Evolutionary conservation across 2,329 filamentous ascomycete species (phyloP).

Genomic region (Venturia carpophila): DNA sequence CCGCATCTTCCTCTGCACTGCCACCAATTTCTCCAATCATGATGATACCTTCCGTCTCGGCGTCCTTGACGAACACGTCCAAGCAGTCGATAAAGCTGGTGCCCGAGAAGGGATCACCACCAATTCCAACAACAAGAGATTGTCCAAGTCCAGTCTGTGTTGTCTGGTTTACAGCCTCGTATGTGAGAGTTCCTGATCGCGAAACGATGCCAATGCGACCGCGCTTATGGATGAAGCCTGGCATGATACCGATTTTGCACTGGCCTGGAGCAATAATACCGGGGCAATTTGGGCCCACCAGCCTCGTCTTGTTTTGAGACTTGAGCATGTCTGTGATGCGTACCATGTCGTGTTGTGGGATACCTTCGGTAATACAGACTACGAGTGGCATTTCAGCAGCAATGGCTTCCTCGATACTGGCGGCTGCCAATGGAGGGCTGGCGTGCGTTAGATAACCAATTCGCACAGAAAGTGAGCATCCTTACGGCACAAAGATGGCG

Average conservation of each 20-base stretch:
- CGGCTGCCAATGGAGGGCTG: constrained; percentile 83
- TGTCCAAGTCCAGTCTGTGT: constrained; percentile 94
- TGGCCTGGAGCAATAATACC: constrained; percentile 92
- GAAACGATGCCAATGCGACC: constrained; percentile 98
- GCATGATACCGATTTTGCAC: constrained; percentile 99
- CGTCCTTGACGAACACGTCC: constrained; percentile 90
- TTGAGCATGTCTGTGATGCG: constrained; percentile 97
- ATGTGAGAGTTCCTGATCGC: constrained; percentile 94
- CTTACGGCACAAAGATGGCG: constrained; percentile 91
- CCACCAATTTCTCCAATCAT: constrained; percentile 99
- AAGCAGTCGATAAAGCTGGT: constrained; percentile 99
- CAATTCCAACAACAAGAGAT: constrained; percentile 96
- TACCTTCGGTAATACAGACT: constrained; percentile 97
- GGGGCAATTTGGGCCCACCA: constrained; percentile 96
- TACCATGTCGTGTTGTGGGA: constrained; percentile 98
- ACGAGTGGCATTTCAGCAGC: constrained; percentile 86
- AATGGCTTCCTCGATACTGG: constrained; percentile 94
- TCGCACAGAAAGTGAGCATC: constrained; percentile 4
- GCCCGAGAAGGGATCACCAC: constrained; percentile 95
- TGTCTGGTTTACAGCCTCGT: constrained; percentile 99
- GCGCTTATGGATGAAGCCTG: constrained; percentile 99
- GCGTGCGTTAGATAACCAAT: not conserved
- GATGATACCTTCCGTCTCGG: constrained; percentile 97
- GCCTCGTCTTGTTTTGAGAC: constrained; percentile 91
- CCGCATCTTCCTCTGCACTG: constrained; percentile 93